Base-by-base conservation (phyloP, 2,329 filamentous ascomycete genomes). In the Aspergillus vadensis region DNA sequence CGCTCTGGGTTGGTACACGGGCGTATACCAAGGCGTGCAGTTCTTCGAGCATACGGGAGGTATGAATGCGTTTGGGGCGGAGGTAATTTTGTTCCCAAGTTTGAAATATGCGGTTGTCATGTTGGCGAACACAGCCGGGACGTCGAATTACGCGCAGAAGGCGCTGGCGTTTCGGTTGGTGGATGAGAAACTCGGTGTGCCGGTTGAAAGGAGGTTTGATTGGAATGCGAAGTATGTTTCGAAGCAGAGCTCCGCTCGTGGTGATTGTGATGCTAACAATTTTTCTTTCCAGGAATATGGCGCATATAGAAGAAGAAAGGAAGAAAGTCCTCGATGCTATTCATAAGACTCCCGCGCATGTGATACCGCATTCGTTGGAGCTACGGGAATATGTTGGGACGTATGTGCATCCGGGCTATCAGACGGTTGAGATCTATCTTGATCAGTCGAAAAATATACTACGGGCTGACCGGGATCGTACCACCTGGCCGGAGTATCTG, bases 71-170 rank as follows among this genome's bases (percentile, higher is more conserved):
- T 71, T 73, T 39, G 81, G 80, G 0, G 76, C 81, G 50, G 63
- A 75, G 30, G 67, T 82, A 19, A 77, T 77, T 52, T 70, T 82
- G 66, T 72, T 84, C 49, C 82, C 82, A 0, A 73, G 75, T 10
- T 58, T 77, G 19, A 70, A 76, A 5, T 83, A 75, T 61, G 80
- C 79, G 3, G 67, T 82, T 10, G 75, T 80, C 4, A 65, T 74
- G 15, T 69, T 83, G 61, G 77, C 67, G 1, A 86, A 85, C 57
- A 82, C 79, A 21, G 77, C 74, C 8, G 12, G 68, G 5, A 77
- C 75, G 3, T 77, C 77, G 2, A 80, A 79, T 49, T 61, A 62
- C 2, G 74, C 63, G 48, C 76, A 74, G 21, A 52, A 65, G 44
- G 67, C 71, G 9, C 52, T 81, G 21, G 63, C 74, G 12, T 81